Evolutionary conservation across 2,329 filamentous ascomycete genomes (phyloP).

Genomic region (Thermomyces lanuginosus): DNA sequence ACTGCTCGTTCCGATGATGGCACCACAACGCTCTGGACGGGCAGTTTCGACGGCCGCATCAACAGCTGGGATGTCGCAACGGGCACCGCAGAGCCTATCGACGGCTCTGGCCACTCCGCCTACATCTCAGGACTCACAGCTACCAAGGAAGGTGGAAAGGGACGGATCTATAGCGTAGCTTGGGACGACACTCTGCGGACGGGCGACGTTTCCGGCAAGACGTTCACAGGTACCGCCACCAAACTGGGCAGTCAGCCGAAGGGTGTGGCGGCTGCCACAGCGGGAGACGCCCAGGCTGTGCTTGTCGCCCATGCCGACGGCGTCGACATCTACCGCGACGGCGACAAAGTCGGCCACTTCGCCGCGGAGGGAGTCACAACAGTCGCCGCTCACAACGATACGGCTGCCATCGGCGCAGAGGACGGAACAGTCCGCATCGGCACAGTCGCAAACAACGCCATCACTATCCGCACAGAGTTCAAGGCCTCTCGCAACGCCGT

Average conservation of each 20-base stretch:
- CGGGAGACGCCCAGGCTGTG: constrained; percentile 33
- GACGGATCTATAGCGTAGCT: constrained; percentile 65
- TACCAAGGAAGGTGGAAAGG: constrained; percentile 29
- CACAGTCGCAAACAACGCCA: constrained; percentile 40
- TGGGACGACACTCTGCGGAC: constrained; percentile 88
- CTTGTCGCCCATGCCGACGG: constrained; percentile 45
- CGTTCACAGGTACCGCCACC: constrained; percentile 52
- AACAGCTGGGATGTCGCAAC: constrained; percentile 64
- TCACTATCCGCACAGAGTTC: constrained; percentile 41
- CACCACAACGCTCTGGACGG: constrained; percentile 58
- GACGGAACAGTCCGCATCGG: constrained; percentile 64
- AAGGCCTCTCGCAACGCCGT: constrained; percentile 55
- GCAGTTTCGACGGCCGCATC: constrained; percentile 79
- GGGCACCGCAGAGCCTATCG: constrained; percentile 53
- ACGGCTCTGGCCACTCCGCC: constrained; percentile 70
- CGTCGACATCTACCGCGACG: constrained; percentile 44
- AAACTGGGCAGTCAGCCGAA: constrained; percentile 69
- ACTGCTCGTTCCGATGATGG: constrained; percentile 33
- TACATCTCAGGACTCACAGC: constrained; percentile 64
- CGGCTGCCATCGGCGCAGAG: constrained; percentile 61
- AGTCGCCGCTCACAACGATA: constrained; percentile 50
- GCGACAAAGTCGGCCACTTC: constrained; percentile 41
- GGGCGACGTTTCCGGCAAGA: constrained; percentile 56
- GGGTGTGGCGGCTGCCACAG: constrained; percentile 45
- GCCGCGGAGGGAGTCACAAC: constrained; percentile 51